phyloP scores from a whole-genome alignment of 257 asterid species.

The Solanum etuberosum region DNA sequence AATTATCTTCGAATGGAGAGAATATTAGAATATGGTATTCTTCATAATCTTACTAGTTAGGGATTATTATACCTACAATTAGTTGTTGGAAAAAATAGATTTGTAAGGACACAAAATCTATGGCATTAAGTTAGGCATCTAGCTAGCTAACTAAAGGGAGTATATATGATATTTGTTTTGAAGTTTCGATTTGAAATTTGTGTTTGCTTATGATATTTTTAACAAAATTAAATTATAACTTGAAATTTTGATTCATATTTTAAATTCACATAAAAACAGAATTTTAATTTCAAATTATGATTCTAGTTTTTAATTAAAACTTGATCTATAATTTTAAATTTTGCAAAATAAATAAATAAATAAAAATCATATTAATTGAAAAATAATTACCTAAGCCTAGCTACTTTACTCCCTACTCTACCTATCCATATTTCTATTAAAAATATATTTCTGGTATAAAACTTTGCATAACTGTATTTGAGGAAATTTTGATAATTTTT shows the following conservation, averaged over 20 bases:
- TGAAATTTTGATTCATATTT: background rate
- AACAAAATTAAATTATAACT: background rate
- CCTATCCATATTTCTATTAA: background rate
- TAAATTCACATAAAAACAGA: background rate
- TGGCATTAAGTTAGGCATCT: background rate
- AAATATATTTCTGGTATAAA: background rate
- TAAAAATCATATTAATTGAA: background rate
- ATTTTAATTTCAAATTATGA: background rate
- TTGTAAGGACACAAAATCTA: background rate
- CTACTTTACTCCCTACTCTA: background rate
- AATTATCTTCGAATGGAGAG: no score
- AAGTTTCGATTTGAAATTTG: background rate
- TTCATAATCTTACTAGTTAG: background rate
- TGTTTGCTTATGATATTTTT: background rate
- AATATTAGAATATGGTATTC: background rate
- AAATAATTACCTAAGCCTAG: background rate
- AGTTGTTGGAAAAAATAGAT: background rate
- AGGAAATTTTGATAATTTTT: background rate
- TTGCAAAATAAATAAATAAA: no score
- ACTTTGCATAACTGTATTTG: background rate
- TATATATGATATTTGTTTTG: no score
- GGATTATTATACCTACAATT: background rate
- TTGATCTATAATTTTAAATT: background rate
- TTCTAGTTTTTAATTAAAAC: background rate
- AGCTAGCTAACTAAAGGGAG: no score